Evolutionary conservation across 2,329 filamentous ascomycete genomes (phyloP).

Genomic region (Aspergillus hortae): DNA sequence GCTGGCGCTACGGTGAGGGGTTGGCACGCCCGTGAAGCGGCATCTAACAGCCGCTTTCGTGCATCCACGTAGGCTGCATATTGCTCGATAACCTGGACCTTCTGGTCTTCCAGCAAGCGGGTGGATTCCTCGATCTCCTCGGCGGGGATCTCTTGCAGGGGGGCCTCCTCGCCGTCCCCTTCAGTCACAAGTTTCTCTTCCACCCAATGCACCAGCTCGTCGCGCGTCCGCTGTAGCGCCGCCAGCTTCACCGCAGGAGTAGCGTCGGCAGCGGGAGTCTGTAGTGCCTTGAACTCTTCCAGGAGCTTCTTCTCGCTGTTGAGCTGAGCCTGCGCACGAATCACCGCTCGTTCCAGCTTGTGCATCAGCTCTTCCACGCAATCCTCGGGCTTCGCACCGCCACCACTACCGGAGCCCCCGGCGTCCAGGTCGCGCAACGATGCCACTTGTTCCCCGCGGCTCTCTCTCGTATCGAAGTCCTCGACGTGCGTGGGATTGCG

Average conservation of each 20-base stretch:
- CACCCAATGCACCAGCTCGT: slow-evolving; percentile 51
- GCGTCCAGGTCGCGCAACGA: slow-evolving; percentile 17
- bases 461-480: slow-evolving; percentile 19
- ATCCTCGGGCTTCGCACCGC: slow-evolving; percentile 9
- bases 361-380: slow-evolving; percentile 33
- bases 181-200: slow-evolving; percentile 45
- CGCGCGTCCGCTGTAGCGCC: slow-evolving; percentile 44
- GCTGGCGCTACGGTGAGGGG: slow-evolving; percentile 23
- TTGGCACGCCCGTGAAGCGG: slow-evolving; percentile 34
- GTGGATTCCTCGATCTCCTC: slow-evolving; percentile 30
- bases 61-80: slow-evolving; percentile 36
- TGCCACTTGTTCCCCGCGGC: slow-evolving; percentile 12
- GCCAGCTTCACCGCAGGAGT: slow-evolving; percentile 21
- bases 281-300: slow-evolving; percentile 27
- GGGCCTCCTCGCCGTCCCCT: slow-evolving; percentile 26
- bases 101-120: slow-evolving; percentile 28
- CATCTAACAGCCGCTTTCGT: slow-evolving; percentile 33
- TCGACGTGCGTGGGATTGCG: slow-evolving; percentile 19
- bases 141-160: slow-evolving; percentile 23
- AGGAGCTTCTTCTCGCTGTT: slow-evolving; percentile 35
- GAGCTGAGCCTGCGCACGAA: slow-evolving; percentile 34
- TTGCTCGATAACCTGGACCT: slow-evolving; percentile 30
- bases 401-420: slow-evolving; percentile 6
- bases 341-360: slow-evolving; percentile 37
- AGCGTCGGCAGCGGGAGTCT: slow-evolving; percentile 7